Evolutionary conservation across 75 land plant genomes (phyloP).

Genomic region (Isoetes taiwanensis): DNA sequence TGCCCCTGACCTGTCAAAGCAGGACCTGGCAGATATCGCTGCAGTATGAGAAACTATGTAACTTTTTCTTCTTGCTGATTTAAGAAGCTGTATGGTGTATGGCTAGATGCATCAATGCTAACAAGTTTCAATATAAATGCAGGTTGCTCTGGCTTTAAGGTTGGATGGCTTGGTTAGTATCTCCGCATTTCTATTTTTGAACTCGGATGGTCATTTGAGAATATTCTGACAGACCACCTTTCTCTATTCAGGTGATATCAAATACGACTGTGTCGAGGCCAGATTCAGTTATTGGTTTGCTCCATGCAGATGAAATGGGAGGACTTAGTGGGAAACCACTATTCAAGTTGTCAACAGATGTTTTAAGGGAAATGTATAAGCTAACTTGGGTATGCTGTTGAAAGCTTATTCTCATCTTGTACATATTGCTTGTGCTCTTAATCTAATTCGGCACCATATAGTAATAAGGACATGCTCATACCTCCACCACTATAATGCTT

Average conservation of each 20-base stretch:
- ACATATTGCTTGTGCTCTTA: not conserved
- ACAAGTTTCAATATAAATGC: no score
- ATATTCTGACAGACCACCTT: not conserved
- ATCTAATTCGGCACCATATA: not conserved
- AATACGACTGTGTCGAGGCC: conserved; percentile 94
- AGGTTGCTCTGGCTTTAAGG: conserved; percentile 83
- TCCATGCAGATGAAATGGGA: conserved; percentile 67
- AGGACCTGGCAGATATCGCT: conserved; percentile 95
- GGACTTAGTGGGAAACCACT: conserved; percentile 96
- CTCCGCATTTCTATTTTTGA: not conserved
- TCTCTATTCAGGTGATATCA: conserved; percentile 59
- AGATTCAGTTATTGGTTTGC: conserved; percentile 44
- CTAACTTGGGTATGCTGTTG: conserved; percentile 60
- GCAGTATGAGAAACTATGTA: conserved; percentile 41
- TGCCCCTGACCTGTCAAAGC: conserved; percentile 94
- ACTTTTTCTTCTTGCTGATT: conserved; percentile 6
- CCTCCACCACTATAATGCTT: not conserved
- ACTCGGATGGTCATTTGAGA: no score
- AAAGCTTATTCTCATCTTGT: not conserved
- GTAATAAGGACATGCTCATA: not conserved
- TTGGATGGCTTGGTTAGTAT: conserved; percentile 83
- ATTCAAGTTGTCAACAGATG: conserved; percentile 56
- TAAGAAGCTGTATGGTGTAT: conserved; percentile 12
- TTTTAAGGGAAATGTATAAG: conserved; percentile 78
- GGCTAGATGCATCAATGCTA: no score